Conservation (phyloP, 176 grass and related monocot genomes). For the Oryza australiensis region DNA sequence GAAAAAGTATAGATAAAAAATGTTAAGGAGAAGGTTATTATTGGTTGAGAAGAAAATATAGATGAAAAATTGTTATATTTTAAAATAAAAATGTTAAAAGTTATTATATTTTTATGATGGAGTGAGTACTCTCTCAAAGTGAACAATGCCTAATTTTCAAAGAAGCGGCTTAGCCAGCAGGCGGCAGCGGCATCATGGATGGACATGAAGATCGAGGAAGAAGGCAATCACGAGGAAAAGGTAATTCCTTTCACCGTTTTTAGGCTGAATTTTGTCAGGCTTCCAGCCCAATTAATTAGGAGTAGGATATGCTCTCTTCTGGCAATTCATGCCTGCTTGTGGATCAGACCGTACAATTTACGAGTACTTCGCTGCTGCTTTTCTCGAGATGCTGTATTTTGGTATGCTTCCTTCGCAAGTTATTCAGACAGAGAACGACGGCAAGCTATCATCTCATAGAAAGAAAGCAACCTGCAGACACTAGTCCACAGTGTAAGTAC, state of each 20-base stretch:
- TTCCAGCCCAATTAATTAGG: not conserved
- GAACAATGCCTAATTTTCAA: too few species aligned
- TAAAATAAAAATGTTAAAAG: too few species aligned
- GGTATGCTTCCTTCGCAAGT: too few species aligned
- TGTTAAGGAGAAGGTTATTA: too few species aligned
- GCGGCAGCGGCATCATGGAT: not conserved
- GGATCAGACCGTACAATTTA: not conserved
- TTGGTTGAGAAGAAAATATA: too few species aligned
- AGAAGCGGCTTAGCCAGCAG: not conserved
- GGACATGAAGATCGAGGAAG: not conserved
- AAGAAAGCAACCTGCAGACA: not conserved
- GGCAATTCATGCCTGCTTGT: not conserved
- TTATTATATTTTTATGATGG: too few species aligned
- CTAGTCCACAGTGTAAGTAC: not conserved
- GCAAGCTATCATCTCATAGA: not conserved
- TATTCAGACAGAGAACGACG: not conserved
- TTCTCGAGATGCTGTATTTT: not conserved
- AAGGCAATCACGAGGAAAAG: not conserved
- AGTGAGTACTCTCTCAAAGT: too few species aligned
- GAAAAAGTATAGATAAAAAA: too few species aligned
- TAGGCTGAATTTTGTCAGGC: not conserved
- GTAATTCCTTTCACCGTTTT: not conserved
- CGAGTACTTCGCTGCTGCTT: not conserved
- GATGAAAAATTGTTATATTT: too few species aligned
- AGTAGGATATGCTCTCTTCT: not conserved